Percentiles rank a stretch among this genome's conserved stretches.
Evolutionary conservation across 805 yeast species (phyloP).

Genomic region (Pichia eremophila): DNA sequence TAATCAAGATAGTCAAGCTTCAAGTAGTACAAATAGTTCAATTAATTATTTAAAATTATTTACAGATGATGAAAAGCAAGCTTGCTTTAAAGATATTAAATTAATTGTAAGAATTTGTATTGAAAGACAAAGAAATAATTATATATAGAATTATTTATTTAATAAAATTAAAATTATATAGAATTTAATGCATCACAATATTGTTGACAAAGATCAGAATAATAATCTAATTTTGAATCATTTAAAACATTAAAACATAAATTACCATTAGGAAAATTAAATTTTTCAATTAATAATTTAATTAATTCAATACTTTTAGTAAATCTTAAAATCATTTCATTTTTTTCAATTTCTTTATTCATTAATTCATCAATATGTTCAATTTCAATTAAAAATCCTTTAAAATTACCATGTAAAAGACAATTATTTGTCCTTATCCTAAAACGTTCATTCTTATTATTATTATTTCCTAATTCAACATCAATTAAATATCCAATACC

Average conservation of each 20-base stretch:
- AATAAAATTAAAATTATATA: no score
- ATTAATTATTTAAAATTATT: slow-evolving; percentile 10
- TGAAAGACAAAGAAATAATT: slow-evolving; percentile 23
- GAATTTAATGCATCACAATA: slow-evolving; percentile 28
- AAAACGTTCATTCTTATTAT: slow-evolving; percentile 33
- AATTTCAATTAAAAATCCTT: slow-evolving; percentile 58
- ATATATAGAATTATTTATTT: not conserved
- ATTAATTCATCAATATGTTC: slow-evolving; percentile 29
- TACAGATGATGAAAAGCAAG: slow-evolving; percentile 19
- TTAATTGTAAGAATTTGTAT: slow-evolving; percentile 26
- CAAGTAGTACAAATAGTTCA: slow-evolving; percentile 8
- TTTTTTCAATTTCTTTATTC: slow-evolving; percentile 9
- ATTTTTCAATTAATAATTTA: slow-evolving; percentile 23
- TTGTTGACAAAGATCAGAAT: slow-evolving; percentile 31
- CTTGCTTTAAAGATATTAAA: slow-evolving; percentile 24
- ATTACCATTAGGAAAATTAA: slow-evolving; percentile 29
- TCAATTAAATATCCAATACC: slow-evolving; percentile 57
- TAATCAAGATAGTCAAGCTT: slow-evolving; percentile 9
- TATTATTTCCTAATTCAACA: slow-evolving; percentile 15
- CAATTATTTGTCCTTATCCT: slow-evolving; percentile 59
- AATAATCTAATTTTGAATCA: slow-evolving; percentile 28
- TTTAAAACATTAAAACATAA: slow-evolving; percentile 29
- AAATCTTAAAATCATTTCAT: slow-evolving; percentile 23
- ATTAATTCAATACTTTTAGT: slow-evolving; percentile 27
- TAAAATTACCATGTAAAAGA: slow-evolving; percentile 63